Evolutionary conservation across 441 rosid species (phyloP).

Genomic region (Gossypium gossypioides): DNA sequence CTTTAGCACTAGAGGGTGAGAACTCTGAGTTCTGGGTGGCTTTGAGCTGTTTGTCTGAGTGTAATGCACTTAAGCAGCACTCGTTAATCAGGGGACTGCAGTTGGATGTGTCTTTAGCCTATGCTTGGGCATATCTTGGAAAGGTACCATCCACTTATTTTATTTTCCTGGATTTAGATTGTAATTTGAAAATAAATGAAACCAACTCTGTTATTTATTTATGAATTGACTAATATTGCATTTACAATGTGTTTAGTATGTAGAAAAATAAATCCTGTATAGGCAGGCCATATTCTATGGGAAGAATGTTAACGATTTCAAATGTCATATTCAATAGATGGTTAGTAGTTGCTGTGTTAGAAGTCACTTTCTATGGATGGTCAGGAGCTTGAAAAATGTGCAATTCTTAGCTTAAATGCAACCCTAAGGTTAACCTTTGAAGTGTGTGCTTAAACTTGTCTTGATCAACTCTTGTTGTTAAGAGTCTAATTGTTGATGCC

Average conservation of each 20-base stretch:
- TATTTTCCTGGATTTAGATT: not conserved
- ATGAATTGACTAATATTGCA: not conserved
- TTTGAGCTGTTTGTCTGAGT: slow-evolving; percentile 65
- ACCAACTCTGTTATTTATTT: not conserved
- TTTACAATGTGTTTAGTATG: not conserved
- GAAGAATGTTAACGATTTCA: not conserved
- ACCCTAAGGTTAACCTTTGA: not conserved
- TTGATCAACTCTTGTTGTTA: not conserved
- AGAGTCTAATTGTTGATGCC: not conserved
- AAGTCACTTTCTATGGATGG: not conserved
- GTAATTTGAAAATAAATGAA: not conserved
- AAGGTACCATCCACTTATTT: slow-evolving; percentile 42
- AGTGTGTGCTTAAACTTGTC: not conserved
- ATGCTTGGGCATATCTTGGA: slow-evolving; percentile 90
- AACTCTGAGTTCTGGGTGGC: slow-evolving; percentile 80
- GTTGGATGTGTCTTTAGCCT: slow-evolving; percentile 69
- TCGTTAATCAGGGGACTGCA: slow-evolving; percentile 83
- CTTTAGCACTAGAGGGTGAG: slow-evolving; percentile 70
- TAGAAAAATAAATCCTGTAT: not conserved
- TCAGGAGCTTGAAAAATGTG: not conserved
- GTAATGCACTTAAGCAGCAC: slow-evolving; percentile 70
- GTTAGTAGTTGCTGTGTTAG: not conserved
- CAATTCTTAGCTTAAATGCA: slow-evolving; percentile 1
- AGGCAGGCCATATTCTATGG: not conserved
- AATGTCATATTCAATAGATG: not conserved